These are phyloP conservation scores for Tulasnella sp. DNA, from an alignment of 768 basidiomycete species.

Conservation along the genomic window DNA sequence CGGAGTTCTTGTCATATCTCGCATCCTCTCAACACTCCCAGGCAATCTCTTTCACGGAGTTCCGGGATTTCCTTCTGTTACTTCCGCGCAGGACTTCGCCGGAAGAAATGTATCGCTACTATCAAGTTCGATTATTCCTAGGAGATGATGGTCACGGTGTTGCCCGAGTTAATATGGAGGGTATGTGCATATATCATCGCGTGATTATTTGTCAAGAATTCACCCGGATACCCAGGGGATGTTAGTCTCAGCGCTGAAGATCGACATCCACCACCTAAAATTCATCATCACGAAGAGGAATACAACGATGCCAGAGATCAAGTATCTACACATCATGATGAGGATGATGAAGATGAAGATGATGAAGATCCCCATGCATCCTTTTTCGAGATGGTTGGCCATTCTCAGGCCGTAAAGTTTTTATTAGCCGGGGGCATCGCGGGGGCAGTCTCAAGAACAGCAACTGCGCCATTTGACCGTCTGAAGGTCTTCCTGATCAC, in stretches of 20 bases:
- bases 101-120: slow-evolving; percentile 76
- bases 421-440: slow-evolving; percentile 88
- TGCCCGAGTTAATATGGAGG: slow-evolving; percentile 81
- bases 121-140: slow-evolving; percentile 52
- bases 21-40: slow-evolving; percentile 58
- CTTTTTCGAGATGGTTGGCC: slow-evolving; percentile 40
- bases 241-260: slow-evolving; percentile 68
- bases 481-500: slow-evolving; percentile 96
- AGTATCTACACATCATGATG: no score
- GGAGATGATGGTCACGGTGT: slow-evolving; percentile 66
- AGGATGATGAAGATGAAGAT: slow-evolving; percentile 37
- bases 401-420: slow-evolving; percentile 70
- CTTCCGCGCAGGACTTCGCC: slow-evolving; percentile 70
- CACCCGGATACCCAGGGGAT: slow-evolving; percentile 40
- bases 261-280: slow-evolving; percentile 32
- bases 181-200: slow-evolving; percentile 30
- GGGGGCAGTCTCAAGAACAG: slow-evolving; percentile 89
- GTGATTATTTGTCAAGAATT: neutral
- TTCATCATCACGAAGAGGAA: slow-evolving; percentile 19
- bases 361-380: slow-evolving; percentile 32
- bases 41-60: slow-evolving; percentile 67
- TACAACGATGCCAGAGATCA: slow-evolving; percentile 33
- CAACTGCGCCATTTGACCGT: slow-evolving; percentile 95
- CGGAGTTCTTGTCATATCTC: slow-evolving; percentile 70
- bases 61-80: slow-evolving; percentile 79